A percentile compares a stretch with the other conserved stretches of the same genome.
These are phyloP conservation scores for Aspergillus pseudoglaucus DNA, from an alignment of 2,329 filamentous ascomycete species.

Conservation along the genomic window DNA sequence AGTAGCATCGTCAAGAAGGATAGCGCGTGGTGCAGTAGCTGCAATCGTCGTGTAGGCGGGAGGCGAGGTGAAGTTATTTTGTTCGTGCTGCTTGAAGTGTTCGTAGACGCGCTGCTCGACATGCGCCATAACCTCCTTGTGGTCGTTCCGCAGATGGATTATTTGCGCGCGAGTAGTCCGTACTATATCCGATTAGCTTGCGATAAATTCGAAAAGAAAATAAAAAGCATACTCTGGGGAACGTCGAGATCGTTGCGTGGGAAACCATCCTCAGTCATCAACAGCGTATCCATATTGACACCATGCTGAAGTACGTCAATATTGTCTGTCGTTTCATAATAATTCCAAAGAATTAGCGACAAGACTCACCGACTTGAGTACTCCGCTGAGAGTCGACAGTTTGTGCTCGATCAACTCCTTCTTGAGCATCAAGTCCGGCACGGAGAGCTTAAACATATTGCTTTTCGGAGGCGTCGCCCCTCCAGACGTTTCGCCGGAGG, in stretches of 20 bases:
- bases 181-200: constrained; percentile 47
- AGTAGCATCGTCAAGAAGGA: background rate
- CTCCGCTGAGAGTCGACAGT: constrained; percentile 72
- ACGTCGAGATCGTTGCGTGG: constrained; percentile 91
- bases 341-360: constrained; percentile 1
- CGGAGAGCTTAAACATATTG: constrained; percentile 60
- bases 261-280: constrained; percentile 85
- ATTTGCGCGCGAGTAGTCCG: constrained; percentile 89
- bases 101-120: constrained; percentile 85
- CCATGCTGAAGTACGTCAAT: constrained; percentile 61
- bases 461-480: constrained; percentile 38
- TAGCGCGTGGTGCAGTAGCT: background rate
- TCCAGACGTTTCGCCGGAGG: constrained; percentile 68
- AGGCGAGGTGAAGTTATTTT: background rate
- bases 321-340: background rate
- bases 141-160: constrained; percentile 84
- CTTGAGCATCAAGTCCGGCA: constrained; percentile 73
- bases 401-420: constrained; percentile 83
- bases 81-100: constrained; percentile 56
- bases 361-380: constrained; percentile 73
- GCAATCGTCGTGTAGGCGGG: background rate
- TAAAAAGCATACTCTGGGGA: constrained; percentile 64
- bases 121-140: constrained; percentile 76
- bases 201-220: background rate
- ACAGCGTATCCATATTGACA: constrained; percentile 82